Conservation (phyloP, 2,329 filamentous ascomycete species). For the Ophiosphaerella narmari region DNA sequence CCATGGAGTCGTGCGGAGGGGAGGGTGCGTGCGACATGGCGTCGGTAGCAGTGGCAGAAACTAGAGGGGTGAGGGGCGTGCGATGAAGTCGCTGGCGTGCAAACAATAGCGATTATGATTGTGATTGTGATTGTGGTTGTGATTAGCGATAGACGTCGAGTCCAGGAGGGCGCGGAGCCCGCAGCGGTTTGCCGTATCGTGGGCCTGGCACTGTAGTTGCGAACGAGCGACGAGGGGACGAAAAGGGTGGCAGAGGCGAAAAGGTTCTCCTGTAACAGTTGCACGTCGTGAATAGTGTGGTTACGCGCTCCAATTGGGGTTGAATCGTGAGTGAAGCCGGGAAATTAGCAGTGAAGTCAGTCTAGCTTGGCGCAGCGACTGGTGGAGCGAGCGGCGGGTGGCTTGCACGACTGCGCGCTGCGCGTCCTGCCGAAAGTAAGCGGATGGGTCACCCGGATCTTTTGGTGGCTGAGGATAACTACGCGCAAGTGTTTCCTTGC, state of each 20-base stretch:
- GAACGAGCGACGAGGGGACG: constrained; percentile 22
- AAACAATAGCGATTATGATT: too few relatives aligned
- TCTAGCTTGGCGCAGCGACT: constrained; percentile 39
- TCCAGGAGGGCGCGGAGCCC: constrained; percentile 25
- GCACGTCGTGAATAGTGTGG: constrained; percentile 14
- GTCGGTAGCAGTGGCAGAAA: constrained; percentile 4
- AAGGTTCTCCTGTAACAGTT: constrained; percentile 10
- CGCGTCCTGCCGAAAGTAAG: constrained; percentile 5
- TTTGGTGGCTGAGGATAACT: neutral
- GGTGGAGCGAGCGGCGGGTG: constrained; percentile 33
- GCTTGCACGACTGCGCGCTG: constrained; percentile 23
- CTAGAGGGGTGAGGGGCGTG: constrained; percentile 19
- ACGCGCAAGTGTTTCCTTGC: neutral
- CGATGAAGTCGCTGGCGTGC: constrained; percentile 18
- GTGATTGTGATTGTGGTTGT: constrained; percentile 12
- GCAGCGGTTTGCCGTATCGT: constrained; percentile 15
- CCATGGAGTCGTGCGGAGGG: constrained; percentile 2
- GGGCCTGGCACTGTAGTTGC: constrained; percentile 7
- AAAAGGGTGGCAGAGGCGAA: constrained; percentile 9
- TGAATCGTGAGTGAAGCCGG: constrained; percentile 27
- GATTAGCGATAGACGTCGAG: constrained; percentile 27
- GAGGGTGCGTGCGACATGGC: constrained; percentile 31
- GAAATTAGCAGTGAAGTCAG: constrained; percentile 41
- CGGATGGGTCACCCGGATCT: constrained; percentile 4
- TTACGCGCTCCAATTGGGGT: constrained; percentile 30